Conservation (phyloP, 768 basidiomycete genomes). For the Termitomyces sp. region DNA sequence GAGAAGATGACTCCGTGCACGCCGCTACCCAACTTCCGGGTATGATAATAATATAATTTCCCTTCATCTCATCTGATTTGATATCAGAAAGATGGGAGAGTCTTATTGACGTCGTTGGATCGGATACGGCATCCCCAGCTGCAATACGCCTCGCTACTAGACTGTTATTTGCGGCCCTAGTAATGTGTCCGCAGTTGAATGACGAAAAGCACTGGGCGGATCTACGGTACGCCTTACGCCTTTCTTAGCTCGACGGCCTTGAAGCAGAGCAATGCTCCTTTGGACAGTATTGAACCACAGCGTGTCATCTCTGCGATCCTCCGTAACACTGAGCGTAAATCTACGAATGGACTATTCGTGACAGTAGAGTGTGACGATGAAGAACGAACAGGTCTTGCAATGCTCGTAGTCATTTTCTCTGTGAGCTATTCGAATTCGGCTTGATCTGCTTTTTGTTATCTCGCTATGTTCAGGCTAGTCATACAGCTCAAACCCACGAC, state of each 20-base stretch:
- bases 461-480: constrained; percentile 14
- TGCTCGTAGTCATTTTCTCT: constrained; percentile 36
- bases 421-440: constrained; percentile 17
- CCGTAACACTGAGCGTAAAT: constrained; percentile 6
- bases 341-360: constrained; percentile 8
- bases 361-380: constrained; percentile 15
- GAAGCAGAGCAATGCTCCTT: background rate
- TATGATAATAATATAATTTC: constrained; percentile 17
- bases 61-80: background rate
- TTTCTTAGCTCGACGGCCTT: background rate
- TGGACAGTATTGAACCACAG: constrained; percentile 8
- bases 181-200: constrained; percentile 42
- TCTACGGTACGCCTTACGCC: constrained; percentile 5
- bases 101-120: constrained; percentile 38
- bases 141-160: constrained; percentile 53
- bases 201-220: constrained; percentile 18
- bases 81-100: constrained; percentile 48
- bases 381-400: constrained; percentile 28
- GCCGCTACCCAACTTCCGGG: constrained; percentile 70
- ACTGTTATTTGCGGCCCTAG: constrained; percentile 48
- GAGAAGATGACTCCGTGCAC: constrained; percentile 44
- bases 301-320: constrained; percentile 18
- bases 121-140: constrained; percentile 50
- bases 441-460: background rate
- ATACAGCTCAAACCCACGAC: constrained; percentile 9